These are phyloP conservation scores for Magnusiomyces sp. DNA, from an alignment of 1,139 yeast genomes.

Conservation along the genomic window DNA sequence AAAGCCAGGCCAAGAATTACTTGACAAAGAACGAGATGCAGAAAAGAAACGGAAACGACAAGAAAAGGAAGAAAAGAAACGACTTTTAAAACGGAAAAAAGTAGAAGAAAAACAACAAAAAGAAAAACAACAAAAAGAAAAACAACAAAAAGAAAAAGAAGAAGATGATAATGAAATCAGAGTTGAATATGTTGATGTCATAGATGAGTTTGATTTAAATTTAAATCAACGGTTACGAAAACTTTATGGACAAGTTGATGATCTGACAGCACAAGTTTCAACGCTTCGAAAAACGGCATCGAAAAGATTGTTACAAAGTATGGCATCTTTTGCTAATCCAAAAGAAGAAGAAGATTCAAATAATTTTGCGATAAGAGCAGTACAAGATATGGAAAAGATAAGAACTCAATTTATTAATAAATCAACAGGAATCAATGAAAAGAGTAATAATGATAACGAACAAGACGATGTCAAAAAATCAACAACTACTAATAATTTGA, in stretches of 20 bases:
- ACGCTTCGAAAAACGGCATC: constrained; percentile 30
- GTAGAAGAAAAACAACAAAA: not conserved
- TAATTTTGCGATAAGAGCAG: no score
- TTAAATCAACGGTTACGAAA: constrained; percentile 43
- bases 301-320: no score
- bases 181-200: constrained; percentile 17
- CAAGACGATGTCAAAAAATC: no score
- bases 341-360: no score
- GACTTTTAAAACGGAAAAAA: not conserved
- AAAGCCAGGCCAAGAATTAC: not conserved
- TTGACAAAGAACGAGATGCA: not conserved
- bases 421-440: no score
- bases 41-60: no score
- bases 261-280: constrained; percentile 43
- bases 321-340: no score
- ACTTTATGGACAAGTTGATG: constrained; percentile 44
- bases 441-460: not conserved
- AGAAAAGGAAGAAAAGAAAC: constrained; percentile 7
- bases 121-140: no score
- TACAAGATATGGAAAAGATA: no score
- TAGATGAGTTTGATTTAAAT: constrained; percentile 54
- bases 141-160: no score
- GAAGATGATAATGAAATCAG: constrained; percentile 6
- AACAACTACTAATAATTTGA: no score
- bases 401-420: not conserved